Percentiles rank a stretch among this genome's conserved stretches.
phyloP scores from a whole-genome alignment of 805 yeast genomes.

The Metschnikowia lachancei region DNA sequence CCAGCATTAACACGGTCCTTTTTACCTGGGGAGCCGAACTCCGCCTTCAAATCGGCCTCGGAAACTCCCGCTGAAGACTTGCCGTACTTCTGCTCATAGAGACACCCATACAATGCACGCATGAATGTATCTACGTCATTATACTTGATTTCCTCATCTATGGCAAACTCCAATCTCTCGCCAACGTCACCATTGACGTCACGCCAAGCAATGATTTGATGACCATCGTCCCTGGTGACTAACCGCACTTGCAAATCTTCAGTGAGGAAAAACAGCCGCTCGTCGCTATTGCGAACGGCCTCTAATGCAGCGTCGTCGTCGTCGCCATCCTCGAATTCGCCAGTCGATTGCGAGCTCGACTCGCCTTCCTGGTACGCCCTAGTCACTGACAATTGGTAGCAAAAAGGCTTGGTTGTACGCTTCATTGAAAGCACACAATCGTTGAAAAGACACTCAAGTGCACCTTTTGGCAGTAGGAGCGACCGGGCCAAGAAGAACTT shows the following conservation, averaged over 20 bases:
- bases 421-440: constrained; percentile 76
- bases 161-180: constrained; percentile 76
- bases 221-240: constrained; percentile 50
- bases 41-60: constrained; percentile 21
- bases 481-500: constrained; percentile 71
- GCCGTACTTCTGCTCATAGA: constrained; percentile 72
- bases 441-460: constrained; percentile 74
- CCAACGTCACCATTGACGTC: constrained; percentile 85
- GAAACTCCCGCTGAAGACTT: constrained; percentile 47
- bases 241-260: constrained; percentile 57
- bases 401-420: constrained; percentile 60
- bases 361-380: constrained; percentile 71
- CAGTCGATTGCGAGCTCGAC: constrained; percentile 43
- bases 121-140: constrained; percentile 64
- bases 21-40: constrained; percentile 8
- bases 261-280: constrained; percentile 67
- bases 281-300: constrained; percentile 46
- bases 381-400: constrained; percentile 68
- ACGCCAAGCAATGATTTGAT: constrained; percentile 68
- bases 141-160: constrained; percentile 56
- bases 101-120: constrained; percentile 59
- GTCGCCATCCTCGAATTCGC: constrained; percentile 50
- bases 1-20: background rate
- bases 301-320: constrained; percentile 30
- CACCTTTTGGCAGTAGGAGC: constrained; percentile 82